Conservation (phyloP, 495 filamentous ascomycete species). For the Penicillium lividum region DNA sequence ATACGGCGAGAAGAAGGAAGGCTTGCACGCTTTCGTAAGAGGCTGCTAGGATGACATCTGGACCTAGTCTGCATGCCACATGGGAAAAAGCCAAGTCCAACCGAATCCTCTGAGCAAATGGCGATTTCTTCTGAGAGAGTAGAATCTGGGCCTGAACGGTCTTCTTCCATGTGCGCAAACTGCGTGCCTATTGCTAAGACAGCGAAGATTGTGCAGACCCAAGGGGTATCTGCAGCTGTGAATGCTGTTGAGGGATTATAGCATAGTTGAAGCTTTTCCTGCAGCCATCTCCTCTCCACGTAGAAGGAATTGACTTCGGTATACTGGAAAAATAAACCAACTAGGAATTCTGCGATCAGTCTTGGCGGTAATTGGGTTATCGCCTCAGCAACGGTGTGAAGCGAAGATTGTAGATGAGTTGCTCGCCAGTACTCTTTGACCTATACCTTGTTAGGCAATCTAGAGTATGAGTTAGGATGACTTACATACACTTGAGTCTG, state of each 20-base stretch:
- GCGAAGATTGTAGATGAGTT: slow-evolving; percentile 45
- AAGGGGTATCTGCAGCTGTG: slow-evolving; percentile 40
- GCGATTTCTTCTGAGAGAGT: slow-evolving; percentile 30
- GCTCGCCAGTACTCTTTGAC: slow-evolving; percentile 48
- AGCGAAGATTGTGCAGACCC: slow-evolving; percentile 45
- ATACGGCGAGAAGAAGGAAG: slow-evolving; percentile 47
- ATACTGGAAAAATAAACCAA: slow-evolving; percentile 49
- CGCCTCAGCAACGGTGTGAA: slow-evolving; percentile 32
- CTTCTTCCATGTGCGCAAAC: slow-evolving; percentile 50
- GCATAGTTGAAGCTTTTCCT: slow-evolving; percentile 39
- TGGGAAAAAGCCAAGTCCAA: slow-evolving; percentile 51
- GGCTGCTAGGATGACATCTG: slow-evolving; percentile 49
- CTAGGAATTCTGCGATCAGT: slow-evolving; percentile 47
- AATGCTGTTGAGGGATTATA: slow-evolving; percentile 36
- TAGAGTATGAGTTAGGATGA: too few species aligned
- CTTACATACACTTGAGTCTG: slow-evolving; percentile 30
- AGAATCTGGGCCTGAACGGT: slow-evolving; percentile 24
- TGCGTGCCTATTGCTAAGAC: slow-evolving; percentile 51
- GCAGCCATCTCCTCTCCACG: slow-evolving; percentile 45
- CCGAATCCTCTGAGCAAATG: slow-evolving; percentile 45
- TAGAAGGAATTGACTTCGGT: slow-evolving; percentile 50
- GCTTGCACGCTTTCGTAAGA: slow-evolving; percentile 52
- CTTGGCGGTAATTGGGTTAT: slow-evolving; percentile 45
- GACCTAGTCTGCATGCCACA: slow-evolving; percentile 44
- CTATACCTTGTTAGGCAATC: slow-evolving; percentile 16